phyloP scores from a whole-genome alignment of 2,329 filamentous ascomycete species.

The Hortaea sp. region DNA sequence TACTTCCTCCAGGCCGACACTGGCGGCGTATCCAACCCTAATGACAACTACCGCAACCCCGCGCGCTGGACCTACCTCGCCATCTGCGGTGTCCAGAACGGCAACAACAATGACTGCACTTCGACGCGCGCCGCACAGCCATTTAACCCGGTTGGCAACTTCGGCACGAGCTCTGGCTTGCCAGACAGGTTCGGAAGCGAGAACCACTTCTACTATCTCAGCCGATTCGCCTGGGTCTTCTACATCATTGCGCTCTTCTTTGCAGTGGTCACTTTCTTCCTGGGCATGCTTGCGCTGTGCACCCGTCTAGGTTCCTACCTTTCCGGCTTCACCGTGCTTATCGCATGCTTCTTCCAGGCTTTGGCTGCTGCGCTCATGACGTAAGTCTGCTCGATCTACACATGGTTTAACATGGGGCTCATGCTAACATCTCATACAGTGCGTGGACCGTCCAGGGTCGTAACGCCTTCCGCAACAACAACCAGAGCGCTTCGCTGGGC shows the following conservation, averaged over 20 bases:
- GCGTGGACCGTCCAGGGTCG: conserved; percentile 61
- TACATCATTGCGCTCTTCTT: conserved; percentile 80
- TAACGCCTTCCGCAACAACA: conserved; percentile 49
- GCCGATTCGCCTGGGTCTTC: conserved; percentile 88
- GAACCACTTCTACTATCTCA: conserved; percentile 70
- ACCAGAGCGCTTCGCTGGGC: conserved; percentile 52
- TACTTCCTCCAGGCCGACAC: conserved; percentile 83
- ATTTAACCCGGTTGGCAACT: conserved; percentile 55
- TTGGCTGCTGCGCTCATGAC: conserved; percentile 65
- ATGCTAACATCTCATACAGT: conserved; percentile 30
- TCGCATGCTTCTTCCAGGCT: conserved; percentile 60
- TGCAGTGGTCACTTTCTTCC: conserved; percentile 55
- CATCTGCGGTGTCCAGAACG: conserved; percentile 55
- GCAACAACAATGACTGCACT: conserved; percentile 53
- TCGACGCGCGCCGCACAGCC: conserved; percentile 50
- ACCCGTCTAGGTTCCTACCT: conserved; percentile 61
- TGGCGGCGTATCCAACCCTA: conserved; percentile 50
- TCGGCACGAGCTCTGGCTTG: conserved; percentile 44
- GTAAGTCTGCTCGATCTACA: conserved; percentile 37
- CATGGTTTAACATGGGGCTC: not conserved
- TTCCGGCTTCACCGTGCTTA: conserved; percentile 45
- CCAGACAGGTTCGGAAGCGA: conserved; percentile 47
- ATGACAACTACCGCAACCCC: conserved; percentile 45
- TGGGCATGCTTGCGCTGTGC: conserved; percentile 58
- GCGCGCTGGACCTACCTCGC: conserved; percentile 91